A percentile compares a stretch with the other conserved stretches of the same genome.
phyloP scores from a whole-genome alignment of 805 yeast species.

The Candida sithepensis region DNA sequence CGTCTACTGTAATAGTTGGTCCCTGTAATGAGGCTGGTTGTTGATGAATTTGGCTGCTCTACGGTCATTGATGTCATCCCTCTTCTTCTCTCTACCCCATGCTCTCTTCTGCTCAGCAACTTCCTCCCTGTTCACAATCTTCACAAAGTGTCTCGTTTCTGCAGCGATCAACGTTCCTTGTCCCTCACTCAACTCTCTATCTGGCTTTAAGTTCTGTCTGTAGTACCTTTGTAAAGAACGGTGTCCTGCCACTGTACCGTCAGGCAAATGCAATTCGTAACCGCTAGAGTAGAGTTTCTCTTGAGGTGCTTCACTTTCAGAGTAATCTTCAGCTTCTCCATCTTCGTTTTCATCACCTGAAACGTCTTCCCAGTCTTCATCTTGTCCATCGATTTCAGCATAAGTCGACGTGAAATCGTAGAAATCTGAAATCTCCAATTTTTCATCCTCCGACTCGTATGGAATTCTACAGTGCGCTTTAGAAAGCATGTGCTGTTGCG shows the following conservation, averaged over 20 bases:
- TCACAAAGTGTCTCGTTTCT: constrained; percentile 59
- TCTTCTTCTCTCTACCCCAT: constrained; percentile 53
- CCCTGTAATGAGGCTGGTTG: constrained; percentile 82
- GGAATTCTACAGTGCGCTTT: constrained; percentile 90
- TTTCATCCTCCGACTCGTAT: constrained; percentile 77
- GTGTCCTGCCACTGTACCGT: constrained; percentile 80
- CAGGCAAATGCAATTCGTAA: constrained; percentile 66
- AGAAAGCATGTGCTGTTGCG: constrained; percentile 80
- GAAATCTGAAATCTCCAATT: constrained; percentile 69
- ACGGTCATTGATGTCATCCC: constrained; percentile 49
- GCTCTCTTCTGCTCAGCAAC: constrained; percentile 48
- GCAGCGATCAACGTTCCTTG: constrained; percentile 73
- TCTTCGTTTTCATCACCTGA: constrained; percentile 27
- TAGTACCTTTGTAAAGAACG: constrained; percentile 68
- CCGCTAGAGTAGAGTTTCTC: constrained; percentile 39
- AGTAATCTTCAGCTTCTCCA: constrained; percentile 27
- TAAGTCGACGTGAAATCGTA: constrained; percentile 79
- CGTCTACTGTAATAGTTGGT: constrained; percentile 50
- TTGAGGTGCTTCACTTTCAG: constrained; percentile 30
- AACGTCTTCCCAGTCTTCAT: constrained; percentile 33
- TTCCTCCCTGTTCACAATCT: constrained; percentile 36
- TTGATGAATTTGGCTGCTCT: constrained; percentile 68
- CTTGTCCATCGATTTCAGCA: constrained; percentile 28
- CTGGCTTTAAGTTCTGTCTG: constrained; percentile 58
- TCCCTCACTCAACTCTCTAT: constrained; percentile 54